A percentile compares a stretch with the other conserved stretches of the same genome.
These are phyloP conservation scores for Draba incana DNA, from an alignment of 345 rosid species.

Conservation along the genomic window DNA sequence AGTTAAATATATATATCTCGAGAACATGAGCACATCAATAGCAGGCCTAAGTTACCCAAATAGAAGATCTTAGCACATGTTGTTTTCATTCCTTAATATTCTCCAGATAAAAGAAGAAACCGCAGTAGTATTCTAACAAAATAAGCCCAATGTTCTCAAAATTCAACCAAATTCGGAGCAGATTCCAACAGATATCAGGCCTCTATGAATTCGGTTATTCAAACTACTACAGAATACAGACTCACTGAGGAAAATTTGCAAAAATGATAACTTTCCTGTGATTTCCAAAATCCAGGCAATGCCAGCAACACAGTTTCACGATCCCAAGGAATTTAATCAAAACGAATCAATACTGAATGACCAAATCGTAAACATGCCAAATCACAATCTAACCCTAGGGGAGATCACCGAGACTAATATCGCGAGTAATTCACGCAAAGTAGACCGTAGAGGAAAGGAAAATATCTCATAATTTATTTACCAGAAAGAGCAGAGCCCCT, in stretches of 20 bases:
- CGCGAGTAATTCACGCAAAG: not conserved
- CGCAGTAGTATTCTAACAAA: not conserved
- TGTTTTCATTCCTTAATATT: not conserved
- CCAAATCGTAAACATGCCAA: conserved; percentile 9
- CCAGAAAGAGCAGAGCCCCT: conserved; percentile 3
- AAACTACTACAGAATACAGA: no score
- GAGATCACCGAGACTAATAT: not conserved
- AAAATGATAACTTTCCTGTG: not conserved
- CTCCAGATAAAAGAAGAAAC: conserved; percentile 1
- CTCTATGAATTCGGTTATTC: not conserved
- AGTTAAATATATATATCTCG: not conserved
- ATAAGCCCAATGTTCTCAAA: not conserved
- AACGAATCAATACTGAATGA: conserved; percentile 8
- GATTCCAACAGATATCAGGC: not conserved
- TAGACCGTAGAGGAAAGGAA: not conserved
- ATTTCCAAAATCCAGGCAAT: no score
- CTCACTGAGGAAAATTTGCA: not conserved
- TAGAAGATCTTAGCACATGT: no score
- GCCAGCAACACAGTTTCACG: not conserved
- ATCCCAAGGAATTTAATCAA: not conserved
- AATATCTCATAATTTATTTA: no score
- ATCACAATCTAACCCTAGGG: conserved; percentile 19
- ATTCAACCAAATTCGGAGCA: not conserved
- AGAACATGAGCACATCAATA: not conserved
- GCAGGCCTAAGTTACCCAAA: not conserved